A percentile compares a stretch with the other conserved stretches of the same genome.
Conservation (phyloP, 441 rosid species). For the Pelargonium myrrhifolium region DNA sequence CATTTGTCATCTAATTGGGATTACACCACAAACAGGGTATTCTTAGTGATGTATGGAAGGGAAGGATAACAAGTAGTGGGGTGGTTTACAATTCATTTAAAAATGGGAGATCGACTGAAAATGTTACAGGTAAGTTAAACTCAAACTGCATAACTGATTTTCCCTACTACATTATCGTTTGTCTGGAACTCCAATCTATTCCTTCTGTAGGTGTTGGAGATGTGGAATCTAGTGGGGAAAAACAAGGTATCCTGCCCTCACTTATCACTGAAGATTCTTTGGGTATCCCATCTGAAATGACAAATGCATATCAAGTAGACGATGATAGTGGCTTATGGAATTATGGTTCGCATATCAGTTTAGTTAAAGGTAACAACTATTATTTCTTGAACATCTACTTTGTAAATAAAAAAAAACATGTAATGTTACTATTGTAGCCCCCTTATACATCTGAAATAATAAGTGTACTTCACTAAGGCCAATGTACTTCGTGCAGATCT, state of each 20-base stretch:
- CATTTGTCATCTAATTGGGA: background rate
- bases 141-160: background rate
- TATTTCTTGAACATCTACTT: background rate
- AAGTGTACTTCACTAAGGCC: background rate
- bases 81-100: constrained; percentile 37
- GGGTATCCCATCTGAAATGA: constrained; percentile 24
- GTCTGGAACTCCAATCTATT: background rate
- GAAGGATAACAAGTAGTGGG: constrained; percentile 58
- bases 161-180: background rate
- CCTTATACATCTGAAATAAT: constrained; percentile 1
- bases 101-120: constrained; percentile 40
- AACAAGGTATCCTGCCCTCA: constrained; percentile 25
- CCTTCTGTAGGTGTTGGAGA: constrained; percentile 17
- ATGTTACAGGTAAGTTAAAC: constrained; percentile 31
- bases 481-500: constrained; percentile 19
- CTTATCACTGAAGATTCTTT: constrained; percentile 23
- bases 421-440: constrained; percentile 3
- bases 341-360: constrained; percentile 15
- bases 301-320: constrained; percentile 21
- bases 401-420: background rate
- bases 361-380: constrained; percentile 25
- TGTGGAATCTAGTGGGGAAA: constrained; percentile 30
- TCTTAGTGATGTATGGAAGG: constrained; percentile 62
- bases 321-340: constrained; percentile 18
- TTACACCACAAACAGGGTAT: constrained; percentile 34